Evolutionary conservation across 352 stramenopile species (phyloP).

Genomic region (Phytophthora constricta): DNA sequence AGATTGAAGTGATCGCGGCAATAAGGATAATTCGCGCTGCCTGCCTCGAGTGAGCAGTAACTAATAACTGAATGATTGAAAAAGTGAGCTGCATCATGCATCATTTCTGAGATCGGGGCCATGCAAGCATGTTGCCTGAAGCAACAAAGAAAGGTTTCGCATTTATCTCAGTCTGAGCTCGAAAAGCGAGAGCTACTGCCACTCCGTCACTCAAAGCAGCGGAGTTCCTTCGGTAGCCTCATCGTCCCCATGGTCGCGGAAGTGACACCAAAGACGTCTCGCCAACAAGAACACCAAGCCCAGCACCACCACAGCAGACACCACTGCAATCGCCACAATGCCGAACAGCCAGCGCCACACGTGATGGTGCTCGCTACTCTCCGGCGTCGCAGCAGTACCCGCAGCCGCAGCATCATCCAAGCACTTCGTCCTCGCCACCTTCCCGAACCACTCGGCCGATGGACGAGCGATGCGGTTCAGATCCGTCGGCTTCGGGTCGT

Average conservation of each 20-base stretch:
- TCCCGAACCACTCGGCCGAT: slow-evolving; percentile 42
- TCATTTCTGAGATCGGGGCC: not conserved
- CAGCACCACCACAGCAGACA: slow-evolving; percentile 29
- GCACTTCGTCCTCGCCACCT: slow-evolving; percentile 31
- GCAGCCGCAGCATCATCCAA: slow-evolving; percentile 16
- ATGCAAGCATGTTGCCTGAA: too few species aligned
- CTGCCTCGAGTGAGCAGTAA: slow-evolving; percentile 17
- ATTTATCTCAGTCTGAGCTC: too few species aligned
- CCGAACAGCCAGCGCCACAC: slow-evolving; percentile 35
- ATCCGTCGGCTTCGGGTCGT: slow-evolving; percentile 27
- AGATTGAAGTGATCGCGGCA: slow-evolving; percentile 14
- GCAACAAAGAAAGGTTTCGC: too few species aligned
- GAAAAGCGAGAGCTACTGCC: too few species aligned
- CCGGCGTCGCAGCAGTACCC: slow-evolving; percentile 5
- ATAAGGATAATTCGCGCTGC: slow-evolving; percentile 16
- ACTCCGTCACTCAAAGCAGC: not conserved
- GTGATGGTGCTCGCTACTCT: slow-evolving; percentile 21
- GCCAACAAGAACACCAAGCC: slow-evolving; percentile 27
- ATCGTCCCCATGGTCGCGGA: slow-evolving; percentile 22
- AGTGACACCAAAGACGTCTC: slow-evolving; percentile 33
- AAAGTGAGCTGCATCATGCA: not conserved
- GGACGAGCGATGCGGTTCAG: slow-evolving; percentile 42
- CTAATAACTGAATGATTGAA: slow-evolving; percentile 26
- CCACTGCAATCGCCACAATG: slow-evolving; percentile 23
- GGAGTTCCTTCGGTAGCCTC: slow-evolving; percentile 23